Percentiles rank a stretch among this genome's conserved stretches.
phyloP scores from a whole-genome alignment of 352 stramenopile genomes.

The Globisporangium echinulatum region DNA sequence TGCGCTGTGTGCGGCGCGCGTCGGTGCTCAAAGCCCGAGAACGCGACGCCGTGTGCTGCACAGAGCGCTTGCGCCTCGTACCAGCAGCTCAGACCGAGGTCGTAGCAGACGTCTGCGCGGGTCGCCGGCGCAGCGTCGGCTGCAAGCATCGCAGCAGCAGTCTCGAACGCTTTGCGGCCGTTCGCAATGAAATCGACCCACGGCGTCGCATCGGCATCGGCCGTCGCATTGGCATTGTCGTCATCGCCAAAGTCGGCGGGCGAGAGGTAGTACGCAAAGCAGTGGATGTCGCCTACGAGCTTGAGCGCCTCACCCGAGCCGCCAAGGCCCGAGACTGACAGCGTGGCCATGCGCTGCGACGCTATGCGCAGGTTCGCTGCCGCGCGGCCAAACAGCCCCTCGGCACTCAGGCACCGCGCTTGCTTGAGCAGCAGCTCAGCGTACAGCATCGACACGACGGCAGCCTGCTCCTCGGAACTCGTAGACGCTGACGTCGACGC shows the following conservation, averaged over 20 bases:
- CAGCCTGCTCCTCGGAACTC: conserved; percentile 14
- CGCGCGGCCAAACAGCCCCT: conserved; percentile 69
- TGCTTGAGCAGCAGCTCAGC: conserved; percentile 70
- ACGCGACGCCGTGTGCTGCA: conserved; percentile 22
- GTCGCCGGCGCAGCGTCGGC: conserved; percentile 4
- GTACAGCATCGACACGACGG: conserved; percentile 50
- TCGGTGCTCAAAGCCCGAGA: conserved; percentile 35
- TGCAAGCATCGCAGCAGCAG: conserved; percentile 19
- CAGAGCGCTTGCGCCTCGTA: conserved; percentile 60
- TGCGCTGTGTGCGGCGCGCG: background rate
- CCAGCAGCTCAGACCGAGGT: conserved; percentile 70
- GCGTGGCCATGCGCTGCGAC: conserved; percentile 35
- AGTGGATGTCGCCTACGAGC: conserved; percentile 74
- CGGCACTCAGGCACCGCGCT: conserved; percentile 64
- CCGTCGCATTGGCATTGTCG: background rate
- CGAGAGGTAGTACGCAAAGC: conserved; percentile 79
- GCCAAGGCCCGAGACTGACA: conserved; percentile 18
- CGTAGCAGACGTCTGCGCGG: conserved; percentile 49
- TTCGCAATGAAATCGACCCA: conserved; percentile 64
- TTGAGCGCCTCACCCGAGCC: conserved; percentile 44
- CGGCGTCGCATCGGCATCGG: background rate
- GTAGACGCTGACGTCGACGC: background rate
- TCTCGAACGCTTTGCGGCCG: conserved; percentile 53
- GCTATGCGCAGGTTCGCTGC: conserved; percentile 56
- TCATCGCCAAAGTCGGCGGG: conserved; percentile 38